Conservation (phyloP, 345 rosid species). For the Camelina sativa region DNA sequence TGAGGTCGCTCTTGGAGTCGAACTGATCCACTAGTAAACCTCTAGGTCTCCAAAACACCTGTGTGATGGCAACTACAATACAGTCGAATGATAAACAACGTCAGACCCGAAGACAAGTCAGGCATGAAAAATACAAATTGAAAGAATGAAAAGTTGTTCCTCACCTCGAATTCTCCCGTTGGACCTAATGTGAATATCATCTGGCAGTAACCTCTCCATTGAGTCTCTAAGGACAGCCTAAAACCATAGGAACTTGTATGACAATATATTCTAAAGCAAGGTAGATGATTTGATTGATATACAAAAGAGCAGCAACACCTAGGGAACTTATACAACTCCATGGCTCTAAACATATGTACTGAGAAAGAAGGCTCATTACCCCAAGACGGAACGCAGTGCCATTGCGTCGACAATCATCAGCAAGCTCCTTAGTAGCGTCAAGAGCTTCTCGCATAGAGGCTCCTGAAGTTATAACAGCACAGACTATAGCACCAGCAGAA, state of each 20-base stretch:
- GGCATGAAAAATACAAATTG: background rate
- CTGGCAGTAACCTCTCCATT: constrained; percentile 74
- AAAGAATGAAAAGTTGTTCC: constrained; percentile 32
- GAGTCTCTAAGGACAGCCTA: constrained; percentile 86
- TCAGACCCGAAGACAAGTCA: constrained; percentile 7
- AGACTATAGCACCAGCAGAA: constrained; percentile 91
- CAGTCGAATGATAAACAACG: constrained; percentile 25
- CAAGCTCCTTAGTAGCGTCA: constrained; percentile 67
- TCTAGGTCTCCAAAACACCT: constrained; percentile 88
- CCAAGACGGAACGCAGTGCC: constrained; percentile 98
- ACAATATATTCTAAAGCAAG: background rate
- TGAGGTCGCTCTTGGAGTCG: constrained; percentile 89
- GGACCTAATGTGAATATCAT: constrained; percentile 77
- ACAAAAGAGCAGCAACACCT: constrained; percentile 14
- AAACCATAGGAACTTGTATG: constrained; percentile 10
- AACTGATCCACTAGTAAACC: constrained; percentile 94
- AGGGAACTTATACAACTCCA: constrained; percentile 12
- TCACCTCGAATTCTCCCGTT: constrained; percentile 93
- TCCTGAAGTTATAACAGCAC: constrained; percentile 88
- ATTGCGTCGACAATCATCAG: constrained; percentile 74
- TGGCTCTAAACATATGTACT: background rate
- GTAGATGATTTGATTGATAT: background rate
- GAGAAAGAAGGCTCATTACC: constrained; percentile 46
- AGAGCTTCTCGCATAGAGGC: constrained; percentile 75
- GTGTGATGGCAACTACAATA: constrained; percentile 90